Conservation (phyloP, 208 protist genomes). For the Angomonas deanei region DNA sequence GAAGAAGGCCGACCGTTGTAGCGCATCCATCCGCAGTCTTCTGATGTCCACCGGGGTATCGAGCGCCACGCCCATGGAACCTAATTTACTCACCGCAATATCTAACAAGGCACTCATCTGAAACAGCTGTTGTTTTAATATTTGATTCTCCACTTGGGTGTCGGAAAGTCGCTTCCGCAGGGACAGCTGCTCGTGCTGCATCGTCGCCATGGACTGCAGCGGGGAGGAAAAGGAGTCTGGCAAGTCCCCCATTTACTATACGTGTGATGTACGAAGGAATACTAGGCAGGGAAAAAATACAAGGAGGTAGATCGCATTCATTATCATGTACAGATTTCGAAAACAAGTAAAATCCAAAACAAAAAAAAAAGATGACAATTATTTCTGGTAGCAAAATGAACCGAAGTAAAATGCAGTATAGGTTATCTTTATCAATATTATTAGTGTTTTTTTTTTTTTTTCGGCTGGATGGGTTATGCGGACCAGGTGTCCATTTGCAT, state of each 20-base stretch:
- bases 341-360: not conserved
- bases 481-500: constrained; percentile 85
- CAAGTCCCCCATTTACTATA: constrained; percentile 7
- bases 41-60: constrained; percentile 78
- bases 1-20: constrained; percentile 26
- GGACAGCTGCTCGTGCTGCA: constrained; percentile 69
- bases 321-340: not conserved
- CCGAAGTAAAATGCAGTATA: too few species aligned
- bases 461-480: too few species aligned
- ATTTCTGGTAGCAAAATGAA: too few species aligned
- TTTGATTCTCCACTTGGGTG: constrained; percentile 66
- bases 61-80: constrained; percentile 56
- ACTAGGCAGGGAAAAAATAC: not conserved
- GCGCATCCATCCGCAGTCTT: constrained; percentile 48
- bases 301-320: too few species aligned
- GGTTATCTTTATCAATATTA: not conserved
- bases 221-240: constrained; percentile 9
- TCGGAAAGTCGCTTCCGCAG: constrained; percentile 68
- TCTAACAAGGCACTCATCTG: constrained; percentile 74
- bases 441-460: not conserved
- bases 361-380: not conserved
- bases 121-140: constrained; percentile 78
- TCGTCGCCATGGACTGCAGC: constrained; percentile 32
- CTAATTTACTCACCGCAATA: constrained; percentile 80
- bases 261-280: constrained; percentile 4